phyloP scores from a whole-genome alignment of 1,284 basidiomycete genomes.

The Heliocybe sulcata region DNA sequence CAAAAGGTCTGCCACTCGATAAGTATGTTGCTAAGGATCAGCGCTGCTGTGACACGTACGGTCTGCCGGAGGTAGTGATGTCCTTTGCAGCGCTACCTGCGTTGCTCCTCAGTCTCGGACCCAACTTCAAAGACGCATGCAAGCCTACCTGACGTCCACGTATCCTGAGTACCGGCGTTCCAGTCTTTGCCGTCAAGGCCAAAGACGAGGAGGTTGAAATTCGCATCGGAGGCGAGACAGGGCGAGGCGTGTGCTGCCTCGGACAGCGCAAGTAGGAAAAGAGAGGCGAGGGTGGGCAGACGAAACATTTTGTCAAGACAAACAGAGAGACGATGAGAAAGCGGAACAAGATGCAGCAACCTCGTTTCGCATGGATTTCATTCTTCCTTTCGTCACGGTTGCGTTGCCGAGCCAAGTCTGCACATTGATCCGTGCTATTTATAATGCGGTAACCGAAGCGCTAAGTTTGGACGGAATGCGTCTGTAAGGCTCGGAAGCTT shows the following conservation, averaged over 20 bases:
- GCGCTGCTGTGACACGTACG: slow-evolving; percentile 38
- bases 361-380: too few relatives aligned
- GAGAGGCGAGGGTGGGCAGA: slow-evolving; percentile 45
- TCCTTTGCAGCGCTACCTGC: slow-evolving; percentile 41
- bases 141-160: slow-evolving; percentile 52
- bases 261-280: slow-evolving; percentile 42
- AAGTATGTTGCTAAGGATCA: background rate
- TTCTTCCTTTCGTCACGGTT: too few relatives aligned
- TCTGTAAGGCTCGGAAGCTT: too few relatives aligned
- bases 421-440: too few relatives aligned
- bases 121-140: background rate
- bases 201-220: slow-evolving; percentile 69
- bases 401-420: too few relatives aligned
- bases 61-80: slow-evolving; percentile 59
- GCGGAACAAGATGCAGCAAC: too few relatives aligned
- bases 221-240: slow-evolving; percentile 62
- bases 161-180: slow-evolving; percentile 55
- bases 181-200: slow-evolving; percentile 72
- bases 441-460: too few relatives aligned
- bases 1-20: slow-evolving; percentile 48
- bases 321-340: too few relatives aligned
- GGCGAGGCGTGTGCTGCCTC: slow-evolving; percentile 35
- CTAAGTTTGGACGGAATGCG: too few relatives aligned
- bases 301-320: slow-evolving; percentile 23
- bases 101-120: slow-evolving; percentile 6